A percentile compares a stretch with the other conserved stretches of the same genome.
Evolutionary conservation across 2,329 filamentous ascomycete species (phyloP).

Genomic region (Phyllachora maydis): DNA sequence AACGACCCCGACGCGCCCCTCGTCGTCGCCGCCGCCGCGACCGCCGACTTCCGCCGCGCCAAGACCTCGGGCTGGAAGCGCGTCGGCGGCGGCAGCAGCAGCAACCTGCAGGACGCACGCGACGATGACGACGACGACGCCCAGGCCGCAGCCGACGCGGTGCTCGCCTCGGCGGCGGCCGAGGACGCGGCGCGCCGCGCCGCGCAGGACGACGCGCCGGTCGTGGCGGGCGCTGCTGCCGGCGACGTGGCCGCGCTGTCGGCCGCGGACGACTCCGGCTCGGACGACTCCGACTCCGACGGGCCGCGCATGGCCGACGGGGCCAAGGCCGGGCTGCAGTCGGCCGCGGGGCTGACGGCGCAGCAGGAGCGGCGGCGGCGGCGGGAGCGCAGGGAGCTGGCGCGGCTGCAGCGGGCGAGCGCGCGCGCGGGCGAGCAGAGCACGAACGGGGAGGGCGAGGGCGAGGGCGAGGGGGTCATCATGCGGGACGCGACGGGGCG

Average conservation of each 20-base stretch:
- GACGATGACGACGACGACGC: conserved; percentile 15
- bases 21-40: conserved; percentile 25
- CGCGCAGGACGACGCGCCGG: conserved; percentile 26
- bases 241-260: conserved; percentile 21
- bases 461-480: conserved; percentile 75
- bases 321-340: conserved; percentile 72
- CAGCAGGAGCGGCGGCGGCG: conserved; percentile 37
- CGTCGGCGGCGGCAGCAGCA: conserved; percentile 29
- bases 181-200: conserved; percentile 34
- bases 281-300: conserved; percentile 32
- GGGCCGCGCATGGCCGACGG: too few relatives aligned
- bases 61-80: conserved; percentile 72
- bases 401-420: conserved; percentile 7
- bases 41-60: conserved; percentile 46
- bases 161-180: conserved; percentile 50
- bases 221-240: conserved; percentile 21
- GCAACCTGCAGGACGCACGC: conserved; percentile 7
- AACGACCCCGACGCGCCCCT: conserved; percentile 28
- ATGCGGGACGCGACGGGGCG: conserved; percentile 89
- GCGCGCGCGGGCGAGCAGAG: conserved; percentile 15
- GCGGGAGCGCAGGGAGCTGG: conserved; percentile 12
- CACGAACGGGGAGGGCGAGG: too few relatives aligned
- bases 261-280: conserved; percentile 8
- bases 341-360: conserved; percentile 54
- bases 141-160: conserved; percentile 55